Evolutionary conservation across 306 rosid species (phyloP).

Genomic region (Sicyos edulis): DNA sequence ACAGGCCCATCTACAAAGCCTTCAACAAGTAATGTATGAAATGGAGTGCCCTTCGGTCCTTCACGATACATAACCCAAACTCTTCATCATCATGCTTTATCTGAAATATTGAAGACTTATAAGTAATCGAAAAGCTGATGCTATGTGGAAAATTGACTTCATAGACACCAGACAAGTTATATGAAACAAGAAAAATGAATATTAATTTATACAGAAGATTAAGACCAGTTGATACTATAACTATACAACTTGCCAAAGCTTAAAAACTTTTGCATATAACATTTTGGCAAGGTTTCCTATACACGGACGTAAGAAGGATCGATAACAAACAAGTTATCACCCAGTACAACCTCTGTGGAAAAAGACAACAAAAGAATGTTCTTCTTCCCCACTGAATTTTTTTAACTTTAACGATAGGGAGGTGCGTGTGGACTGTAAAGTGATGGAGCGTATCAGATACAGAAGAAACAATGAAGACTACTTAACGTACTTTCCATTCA

Average conservation of each 20-base stretch:
- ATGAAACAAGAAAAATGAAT: background rate
- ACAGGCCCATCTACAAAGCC: slow-evolving; percentile 85
- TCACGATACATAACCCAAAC: slow-evolving; percentile 91
- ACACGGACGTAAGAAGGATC: too few species aligned
- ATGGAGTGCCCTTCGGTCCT: slow-evolving; percentile 81
- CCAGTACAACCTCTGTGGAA: too few species aligned
- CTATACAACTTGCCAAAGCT: background rate
- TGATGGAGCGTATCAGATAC: background rate
- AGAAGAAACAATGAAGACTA: too few species aligned
- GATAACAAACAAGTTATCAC: too few species aligned
- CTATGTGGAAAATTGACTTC: background rate
- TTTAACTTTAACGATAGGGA: too few species aligned
- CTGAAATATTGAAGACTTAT: slow-evolving; percentile 36
- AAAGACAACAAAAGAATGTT: too few species aligned
- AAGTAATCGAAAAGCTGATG: too few species aligned
- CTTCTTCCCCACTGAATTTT: too few species aligned
- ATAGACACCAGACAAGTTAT: background rate
- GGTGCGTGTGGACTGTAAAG: background rate
- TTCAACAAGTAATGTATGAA: slow-evolving; percentile 79
- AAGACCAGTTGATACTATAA: background rate
- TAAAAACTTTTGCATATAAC: background rate
- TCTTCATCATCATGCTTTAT: slow-evolving; percentile 82
- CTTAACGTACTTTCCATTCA: slow-evolving; percentile 72
- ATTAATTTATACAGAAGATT: background rate
- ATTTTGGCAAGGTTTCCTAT: too few species aligned